Evolutionary conservation across 2,329 filamentous ascomycete species (phyloP), one percentile per base, ranked within the genome.

Genomic region (Zymoseptoria pseudotritici): DNA sequence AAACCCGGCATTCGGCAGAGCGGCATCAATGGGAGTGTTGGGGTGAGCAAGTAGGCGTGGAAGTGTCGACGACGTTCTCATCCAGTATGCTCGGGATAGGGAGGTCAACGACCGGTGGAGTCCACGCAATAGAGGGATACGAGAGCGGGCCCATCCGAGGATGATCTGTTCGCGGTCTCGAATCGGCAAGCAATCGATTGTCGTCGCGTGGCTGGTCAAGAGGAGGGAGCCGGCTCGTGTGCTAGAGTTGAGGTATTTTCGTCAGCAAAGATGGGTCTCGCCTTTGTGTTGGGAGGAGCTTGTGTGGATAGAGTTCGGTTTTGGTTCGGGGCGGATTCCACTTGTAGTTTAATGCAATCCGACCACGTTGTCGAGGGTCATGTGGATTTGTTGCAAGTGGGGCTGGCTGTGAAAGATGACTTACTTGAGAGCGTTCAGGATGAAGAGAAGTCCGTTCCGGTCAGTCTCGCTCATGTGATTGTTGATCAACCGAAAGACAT

Each of bases 201-300:
- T 83, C 0, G 80, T 83, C 64, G 82, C 78, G 70, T 85, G 83
- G n/a, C 88, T 87, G 0, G 88, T 91, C 53, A 90, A 76, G 5
- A 88, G 71, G 19, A 88, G 73, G 24, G 85, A 84, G 24, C 87
- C 87, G 3, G 81, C 71, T 36, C 83, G 81, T 21, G 85, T 86
- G 61, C 85, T 89, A 57, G 51, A 55, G 17, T 1, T 57, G 49
- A 54, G 19, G 54, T 29, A 42, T 17, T 36, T 56, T 53, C 36
- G 60, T 66, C 62, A 66, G 64, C 64, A 56, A 42, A 56, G 54
- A 11, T 24, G 42, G 55, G 56, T 55, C 56, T 49, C 58, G 58
- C 53, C 46, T 57, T 57, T 50, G 57, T 59, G 63, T 63, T 60
- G 63, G 63, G 54, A 58, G 58, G 60, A 42, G 50, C 50, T 52